These are phyloP conservation scores for sweet orange (Citrus sinensis) DNA, from an alignment of 345 rosid species.

Conservation along the genomic window DNA sequence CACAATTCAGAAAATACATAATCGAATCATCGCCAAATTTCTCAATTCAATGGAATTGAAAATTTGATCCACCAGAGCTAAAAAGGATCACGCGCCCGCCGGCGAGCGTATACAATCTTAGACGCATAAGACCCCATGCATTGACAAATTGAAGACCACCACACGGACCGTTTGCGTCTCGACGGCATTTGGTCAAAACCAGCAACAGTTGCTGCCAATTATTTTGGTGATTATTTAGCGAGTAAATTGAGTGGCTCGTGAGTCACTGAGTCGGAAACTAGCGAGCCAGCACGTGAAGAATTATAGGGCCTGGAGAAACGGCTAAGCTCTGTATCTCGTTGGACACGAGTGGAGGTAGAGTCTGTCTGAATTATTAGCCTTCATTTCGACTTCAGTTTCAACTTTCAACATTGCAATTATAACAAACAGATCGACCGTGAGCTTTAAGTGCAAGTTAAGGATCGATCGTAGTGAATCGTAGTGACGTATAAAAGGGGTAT, in stretches of 20 bases:
- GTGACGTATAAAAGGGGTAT: too few relatives aligned
- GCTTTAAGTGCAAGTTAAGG: constrained; percentile 18
- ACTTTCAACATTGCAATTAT: neutral
- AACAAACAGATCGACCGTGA: neutral
- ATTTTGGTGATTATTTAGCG: neutral
- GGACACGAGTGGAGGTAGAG: neutral
- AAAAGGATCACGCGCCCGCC: neutral
- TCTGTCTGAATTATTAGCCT: neutral
- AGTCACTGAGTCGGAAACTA: neutral
- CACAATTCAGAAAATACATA: too few relatives aligned
- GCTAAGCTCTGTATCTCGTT: neutral
- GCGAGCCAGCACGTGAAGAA: neutral
- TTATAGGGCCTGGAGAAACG: neutral
- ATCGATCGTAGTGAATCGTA: neutral
- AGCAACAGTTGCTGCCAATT: neutral
- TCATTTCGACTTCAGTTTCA: neutral
- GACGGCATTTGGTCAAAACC: neutral
- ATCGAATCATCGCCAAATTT: too few relatives aligned
- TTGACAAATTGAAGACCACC: neutral
- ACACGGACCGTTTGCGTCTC: neutral
- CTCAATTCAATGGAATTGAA: too few relatives aligned
- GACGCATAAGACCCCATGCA: neutral
- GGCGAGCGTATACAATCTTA: neutral
- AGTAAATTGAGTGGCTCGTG: neutral
- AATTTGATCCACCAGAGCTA: too few relatives aligned